Conservation (phyloP, 73 alveolate genomes). For the Tetrahymena thermophila region DNA sequence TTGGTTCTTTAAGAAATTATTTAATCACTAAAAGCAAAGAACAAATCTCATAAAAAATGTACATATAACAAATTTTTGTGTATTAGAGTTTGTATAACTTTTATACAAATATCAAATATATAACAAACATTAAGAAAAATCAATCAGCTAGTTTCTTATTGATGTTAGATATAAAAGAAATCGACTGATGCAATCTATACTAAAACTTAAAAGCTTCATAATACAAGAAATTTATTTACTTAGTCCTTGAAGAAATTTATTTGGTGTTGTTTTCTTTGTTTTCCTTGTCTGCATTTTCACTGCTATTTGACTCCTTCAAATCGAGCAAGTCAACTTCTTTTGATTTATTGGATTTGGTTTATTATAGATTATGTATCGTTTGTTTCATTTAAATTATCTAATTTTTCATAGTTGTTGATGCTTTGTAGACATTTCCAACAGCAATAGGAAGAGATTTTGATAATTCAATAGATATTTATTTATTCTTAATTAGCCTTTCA, state of each 20-base stretch:
- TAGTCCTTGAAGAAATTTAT: neutral
- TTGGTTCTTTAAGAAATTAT: too few species aligned
- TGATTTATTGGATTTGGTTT: neutral
- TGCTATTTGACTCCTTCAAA: neutral
- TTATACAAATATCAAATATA: too few species aligned
- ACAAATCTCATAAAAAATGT: too few species aligned
- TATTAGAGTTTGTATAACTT: too few species aligned
- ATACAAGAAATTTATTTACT: neutral
- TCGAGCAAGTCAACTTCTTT: neutral
- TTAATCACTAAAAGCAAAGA: too few species aligned
- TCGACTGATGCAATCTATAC: neutral
- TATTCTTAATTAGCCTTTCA: neutral
- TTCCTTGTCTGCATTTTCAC: neutral
- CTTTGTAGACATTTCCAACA: neutral
- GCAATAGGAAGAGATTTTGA: neutral
- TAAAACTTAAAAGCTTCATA: neutral
- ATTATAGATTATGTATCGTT: neutral
- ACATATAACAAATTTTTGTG: too few species aligned
- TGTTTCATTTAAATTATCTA: neutral
- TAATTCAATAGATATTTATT: neutral
- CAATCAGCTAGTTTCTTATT: neutral
- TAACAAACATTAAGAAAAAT: neutral
- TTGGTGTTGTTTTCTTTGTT: neutral
- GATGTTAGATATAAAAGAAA: neutral
- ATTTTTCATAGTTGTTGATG: neutral